Percentiles rank a stretch among this genome's conserved stretches.
phyloP scores from a whole-genome alignment of 129 eudicot species.

The Artemisia tridentata region DNA sequence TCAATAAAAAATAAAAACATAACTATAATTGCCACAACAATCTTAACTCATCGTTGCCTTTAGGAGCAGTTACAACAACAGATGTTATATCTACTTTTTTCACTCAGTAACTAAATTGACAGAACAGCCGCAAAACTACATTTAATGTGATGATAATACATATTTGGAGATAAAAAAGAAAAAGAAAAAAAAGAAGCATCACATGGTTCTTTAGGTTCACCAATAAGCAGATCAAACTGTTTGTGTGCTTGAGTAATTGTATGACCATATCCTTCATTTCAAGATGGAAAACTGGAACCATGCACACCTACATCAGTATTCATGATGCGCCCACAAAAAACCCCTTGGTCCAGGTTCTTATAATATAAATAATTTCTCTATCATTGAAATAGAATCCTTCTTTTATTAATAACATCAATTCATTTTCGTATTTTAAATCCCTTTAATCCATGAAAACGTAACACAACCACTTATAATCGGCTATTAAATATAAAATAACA shows the following conservation, averaged over 20 bases:
- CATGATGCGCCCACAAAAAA: constrained; percentile 17
- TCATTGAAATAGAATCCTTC: constrained; percentile 24
- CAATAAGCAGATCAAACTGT: constrained; percentile 26
- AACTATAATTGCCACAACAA: constrained; percentile 15
- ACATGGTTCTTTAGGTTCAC: constrained; percentile 12
- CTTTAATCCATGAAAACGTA: no score
- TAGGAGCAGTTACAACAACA: constrained; percentile 26
- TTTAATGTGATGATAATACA: constrained; percentile 12
- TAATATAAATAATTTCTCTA: constrained; percentile 16
- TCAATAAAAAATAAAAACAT: no score
- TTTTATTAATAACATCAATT: no score
- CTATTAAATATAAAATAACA: no score
- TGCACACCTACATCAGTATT: constrained; percentile 15
- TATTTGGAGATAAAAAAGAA: constrained; percentile 18
- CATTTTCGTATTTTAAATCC: no score
- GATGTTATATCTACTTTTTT: constrained; percentile 20
- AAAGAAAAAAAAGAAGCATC: constrained; percentile 9
- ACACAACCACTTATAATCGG: no score
- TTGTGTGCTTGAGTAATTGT: constrained; percentile 27
- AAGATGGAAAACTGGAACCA: constrained; percentile 25
- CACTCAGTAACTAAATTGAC: constrained; percentile 17
- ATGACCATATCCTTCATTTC: constrained; percentile 24
- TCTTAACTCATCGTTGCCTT: constrained; percentile 37
- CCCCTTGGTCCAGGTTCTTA: constrained; percentile 8
- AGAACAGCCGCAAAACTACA: constrained; percentile 21